Base-by-base conservation (phyloP, 2,329 filamentous ascomycete genomes). In the Elsinoe necatrix region DNA sequence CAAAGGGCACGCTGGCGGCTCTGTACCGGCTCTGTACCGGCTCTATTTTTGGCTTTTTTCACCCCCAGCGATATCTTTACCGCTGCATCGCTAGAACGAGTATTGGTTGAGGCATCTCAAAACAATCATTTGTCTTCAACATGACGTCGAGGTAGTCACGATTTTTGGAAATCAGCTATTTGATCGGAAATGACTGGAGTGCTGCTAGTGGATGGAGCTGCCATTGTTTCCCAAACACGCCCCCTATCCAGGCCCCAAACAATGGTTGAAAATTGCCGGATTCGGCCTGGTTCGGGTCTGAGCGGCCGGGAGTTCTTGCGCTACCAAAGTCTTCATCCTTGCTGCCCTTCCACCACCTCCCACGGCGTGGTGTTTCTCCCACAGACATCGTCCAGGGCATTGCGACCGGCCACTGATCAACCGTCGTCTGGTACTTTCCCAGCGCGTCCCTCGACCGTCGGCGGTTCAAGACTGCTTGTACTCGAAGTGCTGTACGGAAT, bases 1-100 rank as follows among this genome's bases (percentile, higher is more conserved):
- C 41, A 21, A 45, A 18, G n/a, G 21, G 16, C 20, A 23, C 9
- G 5, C 9, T 12, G 2, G 39, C 39, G 39, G 39, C 39, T 42
- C 41, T 45, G 9, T 12, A 21, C 11, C 39, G 39, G 39, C 39
- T 42, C 41, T 45, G 9, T 12, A 21, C 11, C 41, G 41, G 41
- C 41, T 45, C 41, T 45, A 45, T 45, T 27, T 25, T 45, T 45
- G 41, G 41, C 21, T 45, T 42, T 8, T 27, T 45, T 45, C 25
- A n/a, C n/a, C n/a, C n/a, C n/a, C 25, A 45, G 25, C 41, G 41
- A 45, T 25, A 25, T 45, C 23, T 45, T 12, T 5, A 23, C 41
- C 12, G 20, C 18, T 18, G 23, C 14, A 8, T 37, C 8, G 12
- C 18, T 25, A 25, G 18, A 23, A 45, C 11, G 20, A 21, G 41